Conservation (phyloP, 192 early-diverging fungal species). For the Mortierella antarctica region DNA sequence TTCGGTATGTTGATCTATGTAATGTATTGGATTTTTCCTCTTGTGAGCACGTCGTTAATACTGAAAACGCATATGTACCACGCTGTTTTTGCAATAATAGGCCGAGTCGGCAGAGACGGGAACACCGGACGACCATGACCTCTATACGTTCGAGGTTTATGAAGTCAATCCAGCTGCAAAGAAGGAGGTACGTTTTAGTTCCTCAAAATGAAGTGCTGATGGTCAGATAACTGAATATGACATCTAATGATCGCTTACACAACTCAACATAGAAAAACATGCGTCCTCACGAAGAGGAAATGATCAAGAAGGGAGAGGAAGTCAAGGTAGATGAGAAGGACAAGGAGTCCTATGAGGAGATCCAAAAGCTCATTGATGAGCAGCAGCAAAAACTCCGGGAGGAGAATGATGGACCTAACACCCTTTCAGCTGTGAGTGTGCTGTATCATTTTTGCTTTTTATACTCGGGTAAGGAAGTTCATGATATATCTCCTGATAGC, state of each 20-base stretch:
- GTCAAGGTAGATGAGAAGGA: slow-evolving; percentile 37
- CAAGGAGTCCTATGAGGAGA: slow-evolving; percentile 27
- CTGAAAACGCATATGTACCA: no score
- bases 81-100: neutral
- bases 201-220: neutral
- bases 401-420: slow-evolving; percentile 5
- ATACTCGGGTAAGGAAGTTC: neutral
- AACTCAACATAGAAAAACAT: slow-evolving; percentile 17
- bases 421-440: slow-evolving; percentile 19
- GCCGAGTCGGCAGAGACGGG: slow-evolving; percentile 45
- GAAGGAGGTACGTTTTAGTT: slow-evolving; percentile 12
- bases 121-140: slow-evolving; percentile 79
- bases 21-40: neutral
- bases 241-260: neutral
- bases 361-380: slow-evolving; percentile 35
- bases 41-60: no score
- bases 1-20: slow-evolving; percentile 52
- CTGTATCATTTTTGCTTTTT: neutral
- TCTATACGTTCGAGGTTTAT: slow-evolving; percentile 75
- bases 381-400: slow-evolving; percentile 34
- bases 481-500: neutral
- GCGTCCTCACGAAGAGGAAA: slow-evolving; percentile 40
- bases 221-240: neutral
- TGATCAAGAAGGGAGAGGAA: slow-evolving; percentile 39
- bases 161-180: slow-evolving; percentile 72